Percentiles rank a stretch among this genome's conserved stretches.
Conservation (phyloP, 2,329 filamentous ascomycete species). For the Teratosphaeria epicoccoides region DNA sequence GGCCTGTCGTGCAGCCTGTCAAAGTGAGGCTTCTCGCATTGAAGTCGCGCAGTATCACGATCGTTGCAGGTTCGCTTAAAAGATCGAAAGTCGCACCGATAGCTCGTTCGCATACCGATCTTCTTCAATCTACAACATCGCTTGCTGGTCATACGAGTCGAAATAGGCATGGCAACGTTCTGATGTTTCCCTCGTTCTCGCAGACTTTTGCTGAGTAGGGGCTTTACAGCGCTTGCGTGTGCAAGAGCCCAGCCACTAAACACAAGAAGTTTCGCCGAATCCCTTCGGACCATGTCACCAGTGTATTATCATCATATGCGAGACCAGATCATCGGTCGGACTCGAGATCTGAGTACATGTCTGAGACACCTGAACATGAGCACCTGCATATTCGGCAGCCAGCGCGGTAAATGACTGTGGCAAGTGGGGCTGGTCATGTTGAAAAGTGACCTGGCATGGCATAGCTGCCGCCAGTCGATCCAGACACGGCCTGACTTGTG, state of each 20-base stretch:
- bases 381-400: neutral
- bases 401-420: neutral
- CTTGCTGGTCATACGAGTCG: too few relatives aligned
- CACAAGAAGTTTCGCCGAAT: neutral
- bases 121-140: too few relatives aligned
- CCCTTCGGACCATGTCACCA: neutral
- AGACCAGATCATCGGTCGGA: neutral
- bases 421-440: neutral
- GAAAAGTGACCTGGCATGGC: neutral
- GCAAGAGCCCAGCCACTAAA: neutral
- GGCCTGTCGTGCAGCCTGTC: neutral
- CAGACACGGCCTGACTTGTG: neutral
- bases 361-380: neutral
- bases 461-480: neutral
- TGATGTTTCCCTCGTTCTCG: too few relatives aligned
- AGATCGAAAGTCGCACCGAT: neutral
- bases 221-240: too few relatives aligned
- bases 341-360: neutral
- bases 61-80: neutral
- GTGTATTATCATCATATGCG: neutral
- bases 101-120: neutral
- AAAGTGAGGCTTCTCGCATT: neutral
- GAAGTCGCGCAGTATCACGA: neutral
- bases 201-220: too few relatives aligned
- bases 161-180: too few relatives aligned